A percentile compares a stretch with the other conserved stretches of the same genome.
Conservation (phyloP, 805 yeast genomes). For the Hemisphaericaspora nanyangensis region DNA sequence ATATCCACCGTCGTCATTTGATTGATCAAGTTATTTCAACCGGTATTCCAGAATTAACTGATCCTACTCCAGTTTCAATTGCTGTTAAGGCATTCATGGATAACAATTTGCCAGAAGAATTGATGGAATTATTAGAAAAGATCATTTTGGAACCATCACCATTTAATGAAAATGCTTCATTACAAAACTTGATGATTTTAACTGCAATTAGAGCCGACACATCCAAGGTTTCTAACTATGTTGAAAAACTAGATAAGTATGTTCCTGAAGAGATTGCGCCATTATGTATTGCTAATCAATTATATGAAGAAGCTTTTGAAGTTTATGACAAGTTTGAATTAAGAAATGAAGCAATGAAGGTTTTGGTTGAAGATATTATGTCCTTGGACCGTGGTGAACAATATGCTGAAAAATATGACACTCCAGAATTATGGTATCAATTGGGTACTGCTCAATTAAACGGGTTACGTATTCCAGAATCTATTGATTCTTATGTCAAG, state of each 20-base stretch:
- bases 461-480: conserved; percentile 87
- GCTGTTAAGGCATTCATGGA: conserved; percentile 96
- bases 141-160: conserved; percentile 97
- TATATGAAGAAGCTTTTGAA: conserved; percentile 91
- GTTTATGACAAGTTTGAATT: conserved; percentile 83
- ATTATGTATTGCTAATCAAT: conserved; percentile 81
- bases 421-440: conserved; percentile 88
- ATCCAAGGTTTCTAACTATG: conserved; percentile 73
- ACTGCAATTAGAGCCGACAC: conserved; percentile 96
- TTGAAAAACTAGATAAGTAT: conserved; percentile 85
- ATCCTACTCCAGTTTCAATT: conserved; percentile 89
- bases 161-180: conserved; percentile 89
- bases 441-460: conserved; percentile 94
- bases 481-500: conserved; percentile 85
- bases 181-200: conserved; percentile 87
- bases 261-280: conserved; percentile 94
- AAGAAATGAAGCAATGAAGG: conserved; percentile 77
- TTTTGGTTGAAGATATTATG: conserved; percentile 87
- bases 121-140: conserved; percentile 92
- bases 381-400: conserved; percentile 92
- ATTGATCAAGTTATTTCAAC: conserved; percentile 93
- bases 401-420: conserved; percentile 86
- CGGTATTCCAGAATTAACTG: conserved; percentile 90
- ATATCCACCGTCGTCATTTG: conserved; percentile 83
- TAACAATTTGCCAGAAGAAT: conserved; percentile 86